Percentiles rank a stretch among this genome's conserved stretches.
phyloP scores from a whole-genome alignment of 2,329 filamentous ascomycete species.

The Diaporthe eres region DNA sequence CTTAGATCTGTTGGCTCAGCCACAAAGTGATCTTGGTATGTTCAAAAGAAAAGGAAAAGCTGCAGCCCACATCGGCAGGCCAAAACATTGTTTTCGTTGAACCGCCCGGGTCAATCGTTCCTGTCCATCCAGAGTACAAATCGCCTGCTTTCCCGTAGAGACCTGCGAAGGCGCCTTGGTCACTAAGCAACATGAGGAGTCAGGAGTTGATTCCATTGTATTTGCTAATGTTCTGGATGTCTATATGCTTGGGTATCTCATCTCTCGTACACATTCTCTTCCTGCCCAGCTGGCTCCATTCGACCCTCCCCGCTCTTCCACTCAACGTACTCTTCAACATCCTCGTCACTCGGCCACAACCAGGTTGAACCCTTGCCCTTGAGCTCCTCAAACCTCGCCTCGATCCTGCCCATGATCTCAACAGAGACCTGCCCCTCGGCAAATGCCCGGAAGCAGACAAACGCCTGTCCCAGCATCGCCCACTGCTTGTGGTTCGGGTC shows the following conservation, averaged over 20 bases:
- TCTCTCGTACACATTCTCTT: not conserved
- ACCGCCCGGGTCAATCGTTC: not conserved
- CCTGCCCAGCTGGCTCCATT: not conserved
- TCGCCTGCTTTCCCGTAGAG: no score
- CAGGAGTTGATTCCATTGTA: not conserved
- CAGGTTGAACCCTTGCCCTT: slow-evolving; percentile 46
- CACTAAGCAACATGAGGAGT: not conserved
- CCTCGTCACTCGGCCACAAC: slow-evolving; percentile 56
- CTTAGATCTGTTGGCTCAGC: no score
- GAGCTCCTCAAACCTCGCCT: slow-evolving; percentile 47
- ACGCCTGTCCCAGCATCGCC: slow-evolving; percentile 47
- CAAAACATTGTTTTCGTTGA: not conserved
- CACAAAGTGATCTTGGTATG: no score
- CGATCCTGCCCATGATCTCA: slow-evolving; percentile 51
- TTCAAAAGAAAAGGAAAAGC: not conserved
- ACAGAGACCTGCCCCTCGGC: slow-evolving; percentile 58
- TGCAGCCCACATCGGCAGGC: not conserved
- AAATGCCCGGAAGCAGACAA: slow-evolving; percentile 61
- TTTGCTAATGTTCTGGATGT: not conserved
- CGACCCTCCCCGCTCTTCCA: not conserved
- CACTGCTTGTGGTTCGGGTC: slow-evolving; percentile 53
- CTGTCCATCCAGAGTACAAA: not conserved
- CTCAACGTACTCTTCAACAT: slow-evolving; percentile 52
- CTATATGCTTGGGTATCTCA: not conserved
- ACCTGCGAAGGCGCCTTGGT: no score